phyloP scores from a whole-genome alignment of 176 grass and related monocot species.

The Aegilops bicornis region DNA sequence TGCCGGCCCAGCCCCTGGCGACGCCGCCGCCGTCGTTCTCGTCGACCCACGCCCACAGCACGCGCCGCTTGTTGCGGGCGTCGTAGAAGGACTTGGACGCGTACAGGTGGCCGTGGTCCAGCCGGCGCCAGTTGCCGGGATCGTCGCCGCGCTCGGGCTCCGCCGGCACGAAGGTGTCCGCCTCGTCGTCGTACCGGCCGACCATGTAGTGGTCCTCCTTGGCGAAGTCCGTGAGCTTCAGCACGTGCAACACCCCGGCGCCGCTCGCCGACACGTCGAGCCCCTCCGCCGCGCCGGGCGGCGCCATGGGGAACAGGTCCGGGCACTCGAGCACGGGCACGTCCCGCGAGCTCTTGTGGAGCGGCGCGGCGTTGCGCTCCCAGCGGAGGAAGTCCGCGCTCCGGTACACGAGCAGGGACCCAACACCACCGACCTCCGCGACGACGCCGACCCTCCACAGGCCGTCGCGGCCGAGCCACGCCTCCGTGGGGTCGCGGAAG shows the following conservation, averaged over 20 bases:
- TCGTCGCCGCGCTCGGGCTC: constrained; percentile 47
- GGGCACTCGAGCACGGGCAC: constrained; percentile 69
- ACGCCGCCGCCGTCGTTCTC: constrained; percentile 66
- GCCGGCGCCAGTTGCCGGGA: constrained; percentile 39
- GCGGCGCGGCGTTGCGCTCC: constrained; percentile 36
- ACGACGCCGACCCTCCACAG: constrained; percentile 57
- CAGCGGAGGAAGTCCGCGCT: constrained; percentile 61
- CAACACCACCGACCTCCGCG: constrained; percentile 40
- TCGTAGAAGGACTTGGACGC: constrained; percentile 94
- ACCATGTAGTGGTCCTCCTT: constrained; percentile 79
- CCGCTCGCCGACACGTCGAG: constrained; percentile 35
- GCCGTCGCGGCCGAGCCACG: constrained; percentile 65
- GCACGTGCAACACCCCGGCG: constrained; percentile 40
- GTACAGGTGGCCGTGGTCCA: constrained; percentile 76
- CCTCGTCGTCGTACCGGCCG: constrained; percentile 53
- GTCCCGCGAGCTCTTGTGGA: constrained; percentile 34
- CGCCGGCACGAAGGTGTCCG: constrained; percentile 51
- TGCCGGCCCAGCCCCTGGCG: constrained; percentile 64
- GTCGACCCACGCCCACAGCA: constrained; percentile 70
- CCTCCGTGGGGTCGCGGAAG: constrained; percentile 70
- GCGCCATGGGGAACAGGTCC: constrained; percentile 70
- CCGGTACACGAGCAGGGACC: constrained; percentile 39
- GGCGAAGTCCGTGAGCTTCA: constrained; percentile 57
- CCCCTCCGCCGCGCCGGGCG: constrained; percentile 11
- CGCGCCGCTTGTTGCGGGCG: constrained; percentile 40